These are phyloP conservation scores for Suhomyces maxii DNA, from an alignment of 1,139 yeast species.

Conservation along the genomic window DNA sequence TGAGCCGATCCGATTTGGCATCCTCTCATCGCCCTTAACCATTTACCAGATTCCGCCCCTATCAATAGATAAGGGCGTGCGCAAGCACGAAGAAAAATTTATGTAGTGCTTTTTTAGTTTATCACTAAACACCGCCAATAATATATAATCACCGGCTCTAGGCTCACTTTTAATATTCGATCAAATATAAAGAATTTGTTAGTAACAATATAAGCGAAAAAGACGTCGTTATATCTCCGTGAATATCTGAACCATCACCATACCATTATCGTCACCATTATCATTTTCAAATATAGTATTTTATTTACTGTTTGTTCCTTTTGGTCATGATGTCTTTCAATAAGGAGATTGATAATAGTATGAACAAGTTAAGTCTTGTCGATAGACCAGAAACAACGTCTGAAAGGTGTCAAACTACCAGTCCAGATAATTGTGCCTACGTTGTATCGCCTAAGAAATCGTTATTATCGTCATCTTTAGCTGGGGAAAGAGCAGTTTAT, in stretches of 20 bases:
- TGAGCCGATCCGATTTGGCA: neutral
- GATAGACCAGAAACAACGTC: conserved; percentile 3
- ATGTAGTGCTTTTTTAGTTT: neutral
- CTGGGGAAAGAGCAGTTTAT: conserved; percentile 17
- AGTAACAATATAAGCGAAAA: neutral
- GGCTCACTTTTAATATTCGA: too few species aligned
- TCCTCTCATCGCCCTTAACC: neutral
- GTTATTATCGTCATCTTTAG: conserved; percentile 29
- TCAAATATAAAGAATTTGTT: too few species aligned
- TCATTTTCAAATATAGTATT: too few species aligned
- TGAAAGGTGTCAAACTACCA: neutral
- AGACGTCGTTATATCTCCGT: neutral
- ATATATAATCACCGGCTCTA: neutral
- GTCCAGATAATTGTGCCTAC: neutral
- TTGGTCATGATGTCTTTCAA: conserved; percentile 10
- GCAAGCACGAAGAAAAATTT: conserved; percentile 6
- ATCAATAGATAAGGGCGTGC: conserved; percentile 10
- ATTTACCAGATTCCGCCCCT: neutral
- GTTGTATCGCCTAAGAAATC: conserved; percentile 20
- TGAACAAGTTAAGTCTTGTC: conserved; percentile 9
- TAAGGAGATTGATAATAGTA: conserved; percentile 8
- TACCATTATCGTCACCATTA: neutral
- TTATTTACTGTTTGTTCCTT: neutral
- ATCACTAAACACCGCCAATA: neutral
- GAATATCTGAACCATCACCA: neutral